Percentiles rank a stretch among this genome's conserved stretches.
Conservation (phyloP, 257 asterid genomes). For the Cordia subcordata region DNA sequence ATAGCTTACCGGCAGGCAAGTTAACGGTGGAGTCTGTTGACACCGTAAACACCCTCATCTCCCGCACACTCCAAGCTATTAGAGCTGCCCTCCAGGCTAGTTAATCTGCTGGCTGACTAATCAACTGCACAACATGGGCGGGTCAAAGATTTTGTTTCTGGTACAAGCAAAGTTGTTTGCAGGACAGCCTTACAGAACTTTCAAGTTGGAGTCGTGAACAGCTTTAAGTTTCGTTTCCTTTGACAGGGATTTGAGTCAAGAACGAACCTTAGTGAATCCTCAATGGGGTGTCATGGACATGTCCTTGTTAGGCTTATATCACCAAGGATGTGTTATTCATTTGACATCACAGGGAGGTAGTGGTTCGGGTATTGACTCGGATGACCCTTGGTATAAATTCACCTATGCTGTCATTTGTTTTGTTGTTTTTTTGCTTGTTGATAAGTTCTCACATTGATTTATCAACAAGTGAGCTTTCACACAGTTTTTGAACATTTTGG, state of each 20-base stretch:
- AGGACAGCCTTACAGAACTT: not conserved
- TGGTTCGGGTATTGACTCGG: conserved; percentile 96
- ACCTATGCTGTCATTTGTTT: not conserved
- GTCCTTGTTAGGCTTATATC: not conserved
- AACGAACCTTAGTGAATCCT: conserved; percentile 61
- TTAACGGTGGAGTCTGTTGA: conserved; percentile 59
- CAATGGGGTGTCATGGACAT: not conserved
- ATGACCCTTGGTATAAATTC: conserved; percentile 13
- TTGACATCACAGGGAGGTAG: conserved; percentile 20
- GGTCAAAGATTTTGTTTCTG: not conserved
- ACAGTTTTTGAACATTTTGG: not conserved
- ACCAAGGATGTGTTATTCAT: not conserved
- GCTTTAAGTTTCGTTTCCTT: not conserved
- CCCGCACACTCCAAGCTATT: conserved; percentile 55
- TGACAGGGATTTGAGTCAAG: conserved; percentile 59
- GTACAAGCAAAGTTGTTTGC: not conserved
- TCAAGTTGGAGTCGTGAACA: not conserved
- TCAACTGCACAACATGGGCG: too few species aligned
- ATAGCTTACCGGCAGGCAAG: conserved; percentile 44
- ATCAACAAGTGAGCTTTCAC: not conserved
- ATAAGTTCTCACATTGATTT: not conserved
- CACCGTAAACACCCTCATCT: conserved; percentile 54
- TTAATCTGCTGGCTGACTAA: conserved; percentile 6
- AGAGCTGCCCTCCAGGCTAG: conserved; percentile 42
- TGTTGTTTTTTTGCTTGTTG: conserved; percentile 5